Conservation (phyloP, 129 eudicot genomes). For the Flaveria ramosissima region DNA sequence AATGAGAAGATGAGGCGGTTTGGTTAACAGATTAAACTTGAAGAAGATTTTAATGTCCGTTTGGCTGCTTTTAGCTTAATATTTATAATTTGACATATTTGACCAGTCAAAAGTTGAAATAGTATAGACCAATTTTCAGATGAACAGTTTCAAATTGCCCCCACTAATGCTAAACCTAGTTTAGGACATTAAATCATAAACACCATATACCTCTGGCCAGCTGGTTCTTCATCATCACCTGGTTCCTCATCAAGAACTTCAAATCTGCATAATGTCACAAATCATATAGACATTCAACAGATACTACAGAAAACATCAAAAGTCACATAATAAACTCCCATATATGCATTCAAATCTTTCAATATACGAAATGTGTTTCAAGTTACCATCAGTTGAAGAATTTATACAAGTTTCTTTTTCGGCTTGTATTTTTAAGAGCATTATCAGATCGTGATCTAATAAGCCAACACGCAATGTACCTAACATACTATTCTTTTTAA, state of each 20-base stretch:
- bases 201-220: constrained; percentile 68
- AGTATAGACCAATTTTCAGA: not conserved
- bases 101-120: not conserved
- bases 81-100: not conserved
- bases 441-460: not conserved
- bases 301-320: constrained; percentile 12
- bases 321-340: not conserved
- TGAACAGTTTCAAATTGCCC: not conserved
- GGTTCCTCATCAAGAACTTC: constrained; percentile 98
- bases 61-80: not conserved
- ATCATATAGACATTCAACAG: constrained; percentile 3
- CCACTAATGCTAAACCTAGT: not conserved
- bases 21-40: constrained; percentile 7
- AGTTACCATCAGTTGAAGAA: not conserved
- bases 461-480: constrained; percentile 1
- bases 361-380: constrained; percentile 16
- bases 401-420: not conserved
- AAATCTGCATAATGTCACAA: constrained; percentile 46
- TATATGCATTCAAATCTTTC: not conserved
- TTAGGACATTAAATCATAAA: not conserved
- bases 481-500: not conserved
- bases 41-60: not conserved
- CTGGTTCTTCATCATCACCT: constrained; percentile 92
- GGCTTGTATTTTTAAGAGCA: not conserved
- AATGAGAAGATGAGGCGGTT: not conserved